Evolutionary conservation across 495 filamentous ascomycete genomes (phyloP).

Genomic region (Penicillium paxilli): DNA sequence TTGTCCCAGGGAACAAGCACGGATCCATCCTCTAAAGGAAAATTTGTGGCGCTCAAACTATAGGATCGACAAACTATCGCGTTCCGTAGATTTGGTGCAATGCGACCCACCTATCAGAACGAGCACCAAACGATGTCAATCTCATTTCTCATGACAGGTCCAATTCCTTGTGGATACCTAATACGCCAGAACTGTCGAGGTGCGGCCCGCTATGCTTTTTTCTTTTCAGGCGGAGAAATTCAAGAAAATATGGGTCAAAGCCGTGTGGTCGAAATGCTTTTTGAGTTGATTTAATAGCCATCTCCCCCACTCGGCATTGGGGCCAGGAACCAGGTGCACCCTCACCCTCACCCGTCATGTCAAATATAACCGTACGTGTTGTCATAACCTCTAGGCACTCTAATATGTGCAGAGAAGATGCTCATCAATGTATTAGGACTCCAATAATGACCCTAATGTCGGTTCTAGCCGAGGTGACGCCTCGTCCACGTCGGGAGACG

Average conservation of each 20-base stretch:
- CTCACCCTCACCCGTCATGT: slow-evolving; percentile 6
- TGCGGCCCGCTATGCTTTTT: slow-evolving; percentile 16
- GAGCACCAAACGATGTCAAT: slow-evolving; percentile 12
- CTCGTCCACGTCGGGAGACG: slow-evolving; percentile 35
- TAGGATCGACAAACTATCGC: slow-evolving; percentile 26
- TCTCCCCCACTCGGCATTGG: background rate
- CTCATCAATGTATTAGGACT: slow-evolving; percentile 21
- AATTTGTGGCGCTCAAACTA: slow-evolving; percentile 14
- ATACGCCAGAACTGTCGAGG: slow-evolving; percentile 8
- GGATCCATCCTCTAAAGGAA: background rate
- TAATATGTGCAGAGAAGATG: too few species aligned
- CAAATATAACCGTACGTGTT: slow-evolving; percentile 10
- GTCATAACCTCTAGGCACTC: background rate
- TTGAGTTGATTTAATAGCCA: slow-evolving; percentile 1
- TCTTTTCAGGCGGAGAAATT: slow-evolving; percentile 12
- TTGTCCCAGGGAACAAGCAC: background rate
- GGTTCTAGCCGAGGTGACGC: slow-evolving; percentile 46
- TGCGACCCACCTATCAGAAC: slow-evolving; percentile 21
- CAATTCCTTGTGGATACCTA: slow-evolving; percentile 13
- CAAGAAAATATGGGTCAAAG: slow-evolving; percentile 11
- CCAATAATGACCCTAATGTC: slow-evolving; percentile 43
- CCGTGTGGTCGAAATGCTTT: background rate
- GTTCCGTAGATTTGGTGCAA: slow-evolving; percentile 14
- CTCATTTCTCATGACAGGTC: slow-evolving; percentile 32
- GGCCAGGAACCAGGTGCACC: background rate